A percentile compares a stretch with the other conserved stretches of the same genome.
Evolutionary conservation across 139 green algal species (phyloP).

Genomic region (Nannochloris sp.): DNA sequence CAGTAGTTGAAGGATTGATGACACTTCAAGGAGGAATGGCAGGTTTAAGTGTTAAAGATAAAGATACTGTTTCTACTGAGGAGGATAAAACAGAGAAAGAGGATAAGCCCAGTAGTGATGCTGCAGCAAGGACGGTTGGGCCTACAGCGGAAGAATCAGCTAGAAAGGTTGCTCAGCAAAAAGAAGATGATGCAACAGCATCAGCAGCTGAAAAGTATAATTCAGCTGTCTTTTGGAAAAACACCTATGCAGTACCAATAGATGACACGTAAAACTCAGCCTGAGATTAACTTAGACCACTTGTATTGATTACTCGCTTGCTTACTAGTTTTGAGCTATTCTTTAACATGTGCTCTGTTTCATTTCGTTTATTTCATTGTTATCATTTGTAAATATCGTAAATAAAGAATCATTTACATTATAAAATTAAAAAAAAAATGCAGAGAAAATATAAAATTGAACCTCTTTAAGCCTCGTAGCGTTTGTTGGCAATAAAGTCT

Average conservation of each 20-base stretch:
- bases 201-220: background rate
- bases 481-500: slow-evolving; percentile 16
- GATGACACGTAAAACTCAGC: background rate
- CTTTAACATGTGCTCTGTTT: background rate
- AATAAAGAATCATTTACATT: background rate
- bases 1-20: slow-evolving; percentile 18
- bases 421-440: too few relatives aligned
- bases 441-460: background rate
- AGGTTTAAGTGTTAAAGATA: background rate
- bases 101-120: background rate
- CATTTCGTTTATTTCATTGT: background rate
- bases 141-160: too few relatives aligned
- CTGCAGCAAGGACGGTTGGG: too few relatives aligned
- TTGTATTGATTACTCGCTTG: background rate
- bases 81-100: background rate
- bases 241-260: background rate
- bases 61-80: background rate
- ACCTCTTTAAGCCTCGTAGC: background rate
- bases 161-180: too few relatives aligned
- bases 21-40: background rate
- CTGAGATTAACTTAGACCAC: background rate
- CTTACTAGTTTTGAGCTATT: background rate
- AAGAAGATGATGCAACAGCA: background rate
- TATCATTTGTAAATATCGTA: background rate
- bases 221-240: background rate